A percentile compares a stretch with the other conserved stretches of the same genome.
Conservation (phyloP, 208 protist species). For the Spongospora subterranea region DNA sequence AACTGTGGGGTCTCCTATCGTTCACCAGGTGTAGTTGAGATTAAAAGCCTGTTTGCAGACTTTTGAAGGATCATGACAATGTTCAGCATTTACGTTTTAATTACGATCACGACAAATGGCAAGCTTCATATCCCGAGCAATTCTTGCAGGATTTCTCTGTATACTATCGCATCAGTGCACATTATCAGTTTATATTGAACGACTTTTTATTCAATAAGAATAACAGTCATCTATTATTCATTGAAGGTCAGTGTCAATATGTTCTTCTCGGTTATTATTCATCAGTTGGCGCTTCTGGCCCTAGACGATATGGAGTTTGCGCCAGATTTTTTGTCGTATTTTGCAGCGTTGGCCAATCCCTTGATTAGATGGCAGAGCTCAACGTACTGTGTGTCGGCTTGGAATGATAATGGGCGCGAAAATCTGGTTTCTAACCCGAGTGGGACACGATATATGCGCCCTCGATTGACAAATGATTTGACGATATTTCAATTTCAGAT, state of each 20-base stretch:
- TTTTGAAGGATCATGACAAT: background rate
- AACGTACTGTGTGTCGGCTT: conserved; percentile 29
- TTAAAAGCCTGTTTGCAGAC: background rate
- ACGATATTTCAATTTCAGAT: background rate
- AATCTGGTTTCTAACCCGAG: background rate
- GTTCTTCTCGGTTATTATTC: background rate
- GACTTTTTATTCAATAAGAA: background rate
- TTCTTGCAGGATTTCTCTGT: conserved; percentile 1
- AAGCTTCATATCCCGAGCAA: background rate
- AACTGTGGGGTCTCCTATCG: background rate
- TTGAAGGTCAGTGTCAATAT: background rate
- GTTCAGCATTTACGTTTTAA: background rate
- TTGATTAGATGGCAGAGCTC: background rate
- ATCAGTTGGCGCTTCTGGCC: too few relatives aligned
- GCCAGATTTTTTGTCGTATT: conserved; percentile 25
- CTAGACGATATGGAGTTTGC: conserved; percentile 47
- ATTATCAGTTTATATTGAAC: background rate
- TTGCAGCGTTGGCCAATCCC: background rate
- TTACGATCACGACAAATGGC: background rate
- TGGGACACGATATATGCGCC: too few relatives aligned
- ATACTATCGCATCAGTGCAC: conserved; percentile 26
- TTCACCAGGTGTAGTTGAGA: background rate
- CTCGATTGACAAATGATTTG: background rate
- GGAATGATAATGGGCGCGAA: conserved; percentile 51
- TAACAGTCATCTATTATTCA: background rate